Evolutionary conservation across 345 rosid species (phyloP).

Genomic region (Conringia planisiliqua): DNA sequence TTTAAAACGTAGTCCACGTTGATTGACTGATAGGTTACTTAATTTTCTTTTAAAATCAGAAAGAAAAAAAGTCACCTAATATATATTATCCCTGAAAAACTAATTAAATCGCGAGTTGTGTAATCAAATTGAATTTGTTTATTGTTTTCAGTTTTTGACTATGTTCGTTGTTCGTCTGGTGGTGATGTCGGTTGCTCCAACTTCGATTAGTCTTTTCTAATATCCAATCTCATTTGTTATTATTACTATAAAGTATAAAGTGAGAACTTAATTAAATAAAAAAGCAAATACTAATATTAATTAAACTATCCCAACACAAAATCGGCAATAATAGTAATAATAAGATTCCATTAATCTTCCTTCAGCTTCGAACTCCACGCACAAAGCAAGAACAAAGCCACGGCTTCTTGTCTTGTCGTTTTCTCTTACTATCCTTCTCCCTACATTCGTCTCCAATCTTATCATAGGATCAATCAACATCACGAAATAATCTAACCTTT

Average conservation of each 20-base stretch:
- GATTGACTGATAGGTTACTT: too few relatives aligned
- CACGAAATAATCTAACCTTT: not conserved
- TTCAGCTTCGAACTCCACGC: constrained; percentile 29
- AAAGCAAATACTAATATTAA: not conserved
- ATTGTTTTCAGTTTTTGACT: not conserved
- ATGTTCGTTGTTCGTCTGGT: constrained; percentile 3
- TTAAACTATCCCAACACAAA: constrained; percentile 15
- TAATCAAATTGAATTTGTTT: not conserved
- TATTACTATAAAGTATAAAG: constrained; percentile 23
- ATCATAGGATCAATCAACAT: constrained; percentile 24
- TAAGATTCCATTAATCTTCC: constrained; percentile 28
- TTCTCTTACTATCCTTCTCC: constrained; percentile 5
- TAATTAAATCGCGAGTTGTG: not conserved
- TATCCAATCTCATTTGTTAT: not conserved
- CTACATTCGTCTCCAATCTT: not conserved
- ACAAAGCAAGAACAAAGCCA: constrained; percentile 11
- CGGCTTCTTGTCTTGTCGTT: constrained; percentile 20
- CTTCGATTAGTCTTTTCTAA: not conserved
- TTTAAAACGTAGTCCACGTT: too few relatives aligned
- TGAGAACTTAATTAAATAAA: constrained; percentile 11
- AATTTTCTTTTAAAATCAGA: too few relatives aligned
- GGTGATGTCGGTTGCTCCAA: constrained; percentile 22
- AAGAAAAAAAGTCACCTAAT: too few relatives aligned
- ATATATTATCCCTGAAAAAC: too few relatives aligned
- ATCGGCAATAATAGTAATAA: not conserved